Conservation (phyloP, 2,329 filamentous ascomycete genomes). For the Sarocladium strictum region DNA sequence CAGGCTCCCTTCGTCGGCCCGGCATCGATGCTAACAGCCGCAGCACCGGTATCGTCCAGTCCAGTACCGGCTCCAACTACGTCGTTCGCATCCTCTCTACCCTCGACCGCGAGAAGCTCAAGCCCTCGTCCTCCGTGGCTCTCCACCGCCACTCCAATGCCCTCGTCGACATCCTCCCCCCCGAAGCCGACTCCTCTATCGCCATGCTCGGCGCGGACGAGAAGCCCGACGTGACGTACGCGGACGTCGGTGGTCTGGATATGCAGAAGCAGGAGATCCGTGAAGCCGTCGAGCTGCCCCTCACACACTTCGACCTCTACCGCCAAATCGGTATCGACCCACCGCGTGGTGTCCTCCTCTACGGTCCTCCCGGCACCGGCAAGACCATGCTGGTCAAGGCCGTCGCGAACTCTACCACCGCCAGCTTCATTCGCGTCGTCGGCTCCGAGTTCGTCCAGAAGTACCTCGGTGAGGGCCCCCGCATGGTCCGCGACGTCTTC, state of each 20-base stretch:
- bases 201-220: slow-evolving; percentile 95
- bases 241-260: slow-evolving; percentile 93
- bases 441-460: slow-evolving; percentile 99
- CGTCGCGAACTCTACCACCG: slow-evolving; percentile 95
- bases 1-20: slow-evolving; percentile 7
- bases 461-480: slow-evolving; percentile 93
- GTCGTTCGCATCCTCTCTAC: slow-evolving; percentile 97
- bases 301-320: slow-evolving; percentile 98
- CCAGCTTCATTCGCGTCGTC: slow-evolving; percentile 96
- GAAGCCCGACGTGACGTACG: slow-evolving; percentile 97
- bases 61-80: slow-evolving; percentile 96
- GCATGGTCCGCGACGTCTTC: slow-evolving; percentile 99
- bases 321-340: slow-evolving; percentile 99
- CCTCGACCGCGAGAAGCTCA: slow-evolving; percentile 94
- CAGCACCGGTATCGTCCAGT: slow-evolving; percentile 97
- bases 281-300: slow-evolving; percentile 91
- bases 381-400: slow-evolving; percentile 99
- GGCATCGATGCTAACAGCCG: slow-evolving; percentile 3
- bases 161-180: slow-evolving; percentile 96
- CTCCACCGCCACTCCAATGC: slow-evolving; percentile 98
- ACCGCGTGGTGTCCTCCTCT: slow-evolving; percentile 90
- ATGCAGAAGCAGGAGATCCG: slow-evolving; percentile 99
- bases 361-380: slow-evolving; percentile 90
- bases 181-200: slow-evolving; percentile 96
- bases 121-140: slow-evolving; percentile 95